These are phyloP conservation scores for Sarocladium brachiariae DNA, from an alignment of 2,329 filamentous ascomycete species.

Conservation along the genomic window DNA sequence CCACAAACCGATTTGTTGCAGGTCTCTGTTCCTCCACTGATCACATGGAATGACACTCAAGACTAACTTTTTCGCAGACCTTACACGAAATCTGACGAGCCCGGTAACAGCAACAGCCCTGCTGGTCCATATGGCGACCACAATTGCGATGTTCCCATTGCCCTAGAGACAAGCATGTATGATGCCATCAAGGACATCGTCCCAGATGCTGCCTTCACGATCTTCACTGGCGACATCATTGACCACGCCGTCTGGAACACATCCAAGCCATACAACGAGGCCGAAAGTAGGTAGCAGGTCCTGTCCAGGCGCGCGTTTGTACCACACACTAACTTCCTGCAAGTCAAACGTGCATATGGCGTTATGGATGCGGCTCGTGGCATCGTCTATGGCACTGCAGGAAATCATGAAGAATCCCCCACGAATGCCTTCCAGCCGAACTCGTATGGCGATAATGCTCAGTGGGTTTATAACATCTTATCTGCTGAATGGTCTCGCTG, in stretches of 20 bases:
- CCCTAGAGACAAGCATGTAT: constrained; percentile 49
- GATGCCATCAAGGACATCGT: constrained; percentile 38
- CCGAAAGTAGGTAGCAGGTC: constrained; percentile 19
- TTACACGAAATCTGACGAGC: constrained; percentile 39
- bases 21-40: constrained; percentile 21
- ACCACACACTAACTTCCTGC: neutral
- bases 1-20: constrained; percentile 53
- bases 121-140: constrained; percentile 46
- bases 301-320: no score
- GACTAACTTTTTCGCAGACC: constrained; percentile 21
- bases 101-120: constrained; percentile 40
- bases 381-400: constrained; percentile 44
- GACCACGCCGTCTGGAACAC: constrained; percentile 46
- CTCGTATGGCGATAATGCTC: constrained; percentile 30
- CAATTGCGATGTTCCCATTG: constrained; percentile 44
- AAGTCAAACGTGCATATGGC: constrained; percentile 39
- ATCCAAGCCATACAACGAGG: constrained; percentile 24
- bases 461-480: constrained; percentile 48
- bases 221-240: constrained; percentile 55
- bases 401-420: constrained; percentile 51
- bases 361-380: constrained; percentile 36
- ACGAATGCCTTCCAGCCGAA: constrained; percentile 43
- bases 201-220: constrained; percentile 42
- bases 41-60: neutral
- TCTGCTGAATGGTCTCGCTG: constrained; percentile 39